Base-by-base conservation (phyloP, 108 stramenopile genomes). In the Pseudonitzschia multistriata region DNA sequence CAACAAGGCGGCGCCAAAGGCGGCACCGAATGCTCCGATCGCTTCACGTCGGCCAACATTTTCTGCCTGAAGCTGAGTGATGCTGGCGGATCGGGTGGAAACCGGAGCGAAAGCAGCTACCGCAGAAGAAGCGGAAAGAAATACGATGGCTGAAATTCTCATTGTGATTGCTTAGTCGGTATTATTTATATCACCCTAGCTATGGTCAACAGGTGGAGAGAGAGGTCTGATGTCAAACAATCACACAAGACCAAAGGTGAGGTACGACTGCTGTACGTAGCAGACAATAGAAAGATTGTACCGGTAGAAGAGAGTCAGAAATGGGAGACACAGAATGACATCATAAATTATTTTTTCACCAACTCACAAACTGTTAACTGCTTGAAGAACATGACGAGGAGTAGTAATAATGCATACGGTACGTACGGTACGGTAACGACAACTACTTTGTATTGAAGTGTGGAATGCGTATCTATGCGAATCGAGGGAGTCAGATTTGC, bases 51-150 rank as follows among this genome's bases (percentile, higher is more conserved):
- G 76, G 34, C 39, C 28, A 5, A 36, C 25, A 33, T 39, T 68
- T 35, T 74, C 73, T 21, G 73, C 73, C 33, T 74, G 33, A 39
- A 70, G 53, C 42, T 77, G 68, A 17, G 68, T 76, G 22, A 15
- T 67, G 40, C 33, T 47, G 27, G 7, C 7, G 25, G 42, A 22
- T 0, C 37, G 25, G 37, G 28, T 25, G 33, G 67, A 10, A 34
- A 36, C 14, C 11, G 70, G 76, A 22, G 71, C 55, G 45, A 77
- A 77, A 19, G 76, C 76, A 24, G 39, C 50, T 15, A 65, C 65
- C 36, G 76, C 60, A 19, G 66, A 57, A 29, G 33, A 48, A 24
- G 48, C 45, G 11, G 70, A 39, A 52, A 77, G 56, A 39, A 74
- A 21, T 27, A 54, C 57, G 19, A 70, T 5, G 24, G 75, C 61